Evolutionary conservation across 2,329 filamentous ascomycete species (phyloP), one percentile per base, ranked within the genome.

Genomic region (Aureobasidium zeae): DNA sequence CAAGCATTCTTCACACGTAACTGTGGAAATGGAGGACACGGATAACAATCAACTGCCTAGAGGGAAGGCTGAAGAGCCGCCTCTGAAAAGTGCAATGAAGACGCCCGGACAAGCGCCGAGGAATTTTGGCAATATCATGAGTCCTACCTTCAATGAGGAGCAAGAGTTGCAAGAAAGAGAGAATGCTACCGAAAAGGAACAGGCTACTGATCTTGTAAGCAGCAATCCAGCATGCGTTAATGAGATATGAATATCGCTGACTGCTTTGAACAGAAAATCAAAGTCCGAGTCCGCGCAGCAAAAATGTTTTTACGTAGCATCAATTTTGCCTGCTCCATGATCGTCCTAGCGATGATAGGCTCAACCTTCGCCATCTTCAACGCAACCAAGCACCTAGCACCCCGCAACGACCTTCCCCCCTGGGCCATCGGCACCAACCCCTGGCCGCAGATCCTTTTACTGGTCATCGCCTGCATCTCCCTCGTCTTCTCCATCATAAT

Each of bases 311-410:
- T 98, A n/a, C 83, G 91, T 52, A 83, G 86, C 45, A 84, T 96
- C 67, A 95, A 89, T 73, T 96, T 98, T 65, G 87, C 86, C 64
- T 98, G 91, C 72, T 89, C 85, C 63, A 73, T 96, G 48, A 95
- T 98, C 60, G 86, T 98, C 52, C 75, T 98, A 46, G 73, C 87
- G 49, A 89, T 98, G 77, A 70, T 98, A 43, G 80, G 83, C 11
- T 77, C 86, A n/a, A 86, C 86, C 3, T 85, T 98, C 58, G 70
- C 79, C 53, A 88, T 98, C 63, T 98, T 98, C 77, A 86, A 91
- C 63, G 76, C 87, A 37, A 95, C 91, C 47, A 85, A 77, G 59
- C 43, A 66, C 12, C 71, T 98, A 2, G 77, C 87, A 24, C 58
- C 77, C 11, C 77, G 89, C 52, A 94, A 86, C 69, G 78, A 76